These are phyloP conservation scores for Beauveria brongniartii DNA, from an alignment of 2,329 filamentous ascomycete genomes.

Conservation along the genomic window DNA sequence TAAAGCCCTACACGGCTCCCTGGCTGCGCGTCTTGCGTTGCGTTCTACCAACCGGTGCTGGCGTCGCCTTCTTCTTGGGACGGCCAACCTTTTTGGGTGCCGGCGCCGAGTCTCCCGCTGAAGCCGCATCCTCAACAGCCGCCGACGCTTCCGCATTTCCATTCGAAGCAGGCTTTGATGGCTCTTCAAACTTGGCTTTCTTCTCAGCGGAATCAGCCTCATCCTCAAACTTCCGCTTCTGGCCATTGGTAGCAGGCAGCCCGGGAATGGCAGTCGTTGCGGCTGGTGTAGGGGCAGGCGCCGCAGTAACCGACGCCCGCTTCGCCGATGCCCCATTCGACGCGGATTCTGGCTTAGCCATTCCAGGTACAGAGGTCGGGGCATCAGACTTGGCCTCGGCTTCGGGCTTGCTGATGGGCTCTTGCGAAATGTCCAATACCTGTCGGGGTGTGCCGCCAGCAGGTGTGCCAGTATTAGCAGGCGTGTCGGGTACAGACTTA, in stretches of 20 bases:
- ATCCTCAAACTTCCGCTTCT: conserved; percentile 34
- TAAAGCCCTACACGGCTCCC: conserved; percentile 25
- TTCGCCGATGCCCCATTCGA: conserved; percentile 8
- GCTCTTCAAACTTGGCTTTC: conserved; percentile 19
- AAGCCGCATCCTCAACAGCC: not conserved
- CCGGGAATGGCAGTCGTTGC: not conserved
- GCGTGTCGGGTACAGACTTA: conserved; percentile 28
- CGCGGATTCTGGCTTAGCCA: not conserved
- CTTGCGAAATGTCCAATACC: conserved; percentile 25
- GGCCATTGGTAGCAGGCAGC: conserved; percentile 13
- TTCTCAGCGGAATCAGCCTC: conserved; percentile 15
- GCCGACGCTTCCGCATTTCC: conserved; percentile 10
- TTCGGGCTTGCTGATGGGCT: conserved; percentile 20
- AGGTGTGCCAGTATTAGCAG: conserved; percentile 26
- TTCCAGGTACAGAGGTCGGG: conserved; percentile 15
- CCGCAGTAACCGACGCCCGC: conserved; percentile 5
- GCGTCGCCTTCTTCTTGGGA: conserved; percentile 29
- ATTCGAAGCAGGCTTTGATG: conserved; percentile 14
- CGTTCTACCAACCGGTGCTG: conserved; percentile 26
- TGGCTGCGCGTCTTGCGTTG: conserved; percentile 36
- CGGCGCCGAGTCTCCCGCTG: not conserved
- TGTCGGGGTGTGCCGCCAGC: conserved; percentile 28
- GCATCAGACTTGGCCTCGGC: conserved; percentile 14
- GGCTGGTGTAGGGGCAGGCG: conserved; percentile 3
- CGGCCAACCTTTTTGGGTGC: conserved; percentile 20